Evolutionary conservation across 805 yeast species (phyloP), one percentile per base, ranked within the genome.

Genomic region (Starmera quercuum): DNA sequence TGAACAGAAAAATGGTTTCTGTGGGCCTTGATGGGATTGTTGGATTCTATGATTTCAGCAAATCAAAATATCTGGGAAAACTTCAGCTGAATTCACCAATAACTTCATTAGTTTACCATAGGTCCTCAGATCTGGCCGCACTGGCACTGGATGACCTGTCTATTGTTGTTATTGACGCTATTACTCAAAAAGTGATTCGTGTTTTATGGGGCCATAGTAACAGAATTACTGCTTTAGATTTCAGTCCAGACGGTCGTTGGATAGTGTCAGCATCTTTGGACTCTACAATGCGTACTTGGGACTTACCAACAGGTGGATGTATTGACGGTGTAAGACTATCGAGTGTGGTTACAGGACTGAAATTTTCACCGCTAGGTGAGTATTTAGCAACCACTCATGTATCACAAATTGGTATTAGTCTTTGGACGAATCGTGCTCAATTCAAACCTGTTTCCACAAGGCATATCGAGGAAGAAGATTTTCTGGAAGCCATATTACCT

Each of bases 181-280:
- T 75, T 3, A 85, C 97, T 0, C 85, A 78, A 49, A 77, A 73
- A 46, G 73, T 86, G 22, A 90, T 94, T 21, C 79, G 99, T 66
- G 82, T 80, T 40, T 65, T 92, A 37, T 78, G 76, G 64, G 98
- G 98, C 5, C 98, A 92, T 53, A 69, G 81, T 10, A 87, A 88
- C 57, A 71, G 95, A 49, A 78, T 92, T 43, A 87, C 97, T 0
- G 71, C 84, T 1, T 58, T 90, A 54, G 97, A 85, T 54, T 90
- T 92, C 52, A 79, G 95, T 4, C 94, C 95, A 5, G 90, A 88
- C 55, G 97, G 97, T 23, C 76, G 97, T 55, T 92, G 97, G 97
- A 63, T 92, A 23, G 78, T 92, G 7, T 76, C 92, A 17, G 78
- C 84, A 2, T 71, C 87, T 1, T 64, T 87, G 39, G 99, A 92